Evolutionary conservation across 2,329 filamentous ascomycete species (phyloP).

Genomic region (Penicillium sclerotiorum): DNA sequence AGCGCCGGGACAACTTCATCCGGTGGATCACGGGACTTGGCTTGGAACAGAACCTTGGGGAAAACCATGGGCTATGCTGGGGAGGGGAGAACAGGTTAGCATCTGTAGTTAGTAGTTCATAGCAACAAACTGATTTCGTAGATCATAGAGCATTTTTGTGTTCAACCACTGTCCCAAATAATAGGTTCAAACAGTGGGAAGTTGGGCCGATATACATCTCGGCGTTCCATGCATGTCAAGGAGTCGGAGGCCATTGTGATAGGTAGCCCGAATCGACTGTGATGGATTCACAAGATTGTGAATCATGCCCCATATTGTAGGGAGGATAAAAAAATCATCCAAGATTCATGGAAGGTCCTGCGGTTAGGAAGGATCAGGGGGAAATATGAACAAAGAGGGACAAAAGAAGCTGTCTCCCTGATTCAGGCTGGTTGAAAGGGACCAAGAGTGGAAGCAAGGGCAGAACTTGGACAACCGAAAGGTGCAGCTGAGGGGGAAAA

Average conservation of each 20-base stretch:
- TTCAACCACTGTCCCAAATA: neutral
- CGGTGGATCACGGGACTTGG: constrained; percentile 17
- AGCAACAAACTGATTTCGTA: neutral
- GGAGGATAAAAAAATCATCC: neutral
- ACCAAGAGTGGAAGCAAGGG: too few species aligned
- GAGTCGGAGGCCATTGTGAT: neutral
- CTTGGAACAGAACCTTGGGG: constrained; percentile 1
- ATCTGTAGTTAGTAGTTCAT: constrained; percentile 6
- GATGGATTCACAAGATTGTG: neutral
- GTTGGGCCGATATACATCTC: constrained; percentile 8
- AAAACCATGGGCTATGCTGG: constrained; percentile 7
- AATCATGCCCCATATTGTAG: neutral
- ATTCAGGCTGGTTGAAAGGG: too few species aligned
- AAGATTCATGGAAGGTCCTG: neutral
- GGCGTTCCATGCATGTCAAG: constrained; percentile 1
- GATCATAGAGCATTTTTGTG: neutral
- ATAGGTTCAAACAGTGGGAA: neutral
- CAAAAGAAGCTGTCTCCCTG: too few species aligned
- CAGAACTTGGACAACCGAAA: neutral
- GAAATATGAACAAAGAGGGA: too few species aligned
- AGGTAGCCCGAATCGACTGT: neutral
- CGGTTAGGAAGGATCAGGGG: too few species aligned
- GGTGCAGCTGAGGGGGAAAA: too few species aligned
- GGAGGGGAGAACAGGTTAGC: neutral
- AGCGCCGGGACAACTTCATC: constrained; percentile 17